These are phyloP conservation scores for Podospora pseudocomata DNA, from an alignment of 495 filamentous ascomycete species.

Conservation along the genomic window DNA sequence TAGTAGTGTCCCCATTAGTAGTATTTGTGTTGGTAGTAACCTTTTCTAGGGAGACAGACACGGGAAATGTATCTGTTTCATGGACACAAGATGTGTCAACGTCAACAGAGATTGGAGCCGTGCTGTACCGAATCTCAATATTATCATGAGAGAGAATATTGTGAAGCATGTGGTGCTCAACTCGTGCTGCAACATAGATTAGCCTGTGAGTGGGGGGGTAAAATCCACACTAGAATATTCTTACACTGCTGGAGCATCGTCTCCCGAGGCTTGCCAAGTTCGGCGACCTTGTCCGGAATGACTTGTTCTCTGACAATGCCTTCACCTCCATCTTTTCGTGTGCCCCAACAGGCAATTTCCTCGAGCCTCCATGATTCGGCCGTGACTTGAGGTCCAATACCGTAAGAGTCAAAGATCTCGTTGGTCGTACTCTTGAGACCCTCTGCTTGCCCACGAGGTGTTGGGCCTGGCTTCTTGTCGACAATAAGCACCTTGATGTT, in stretches of 20 bases:
- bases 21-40: slow-evolving; percentile 22
- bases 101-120: slow-evolving; percentile 43
- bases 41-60: slow-evolving; percentile 33
- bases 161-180: slow-evolving; percentile 37
- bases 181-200: slow-evolving; percentile 45
- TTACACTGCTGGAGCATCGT: slow-evolving; percentile 20
- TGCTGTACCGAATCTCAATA: slow-evolving; percentile 50
- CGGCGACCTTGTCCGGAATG: slow-evolving; percentile 18
- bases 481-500: slow-evolving; percentile 17
- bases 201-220: slow-evolving; percentile 16
- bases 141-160: slow-evolving; percentile 24
- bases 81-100: slow-evolving; percentile 42
- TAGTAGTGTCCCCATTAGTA: slow-evolving; percentile 43
- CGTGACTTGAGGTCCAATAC: slow-evolving; percentile 15
- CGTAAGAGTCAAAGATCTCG: slow-evolving; percentile 23
- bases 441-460: slow-evolving; percentile 19
- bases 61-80: slow-evolving; percentile 48
- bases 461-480: slow-evolving; percentile 19
- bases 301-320: slow-evolving; percentile 24
- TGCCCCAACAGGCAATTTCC: slow-evolving; percentile 22
- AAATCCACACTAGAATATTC: background rate
- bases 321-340: slow-evolving; percentile 4
- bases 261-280: slow-evolving; percentile 19
- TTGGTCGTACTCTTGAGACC: slow-evolving; percentile 23
- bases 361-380: slow-evolving; percentile 25